Evolutionary conservation across 2,329 filamentous ascomycete genomes (phyloP), one percentile per base, ranked within the genome.

Genomic region (Acrocalymma vagum): DNA sequence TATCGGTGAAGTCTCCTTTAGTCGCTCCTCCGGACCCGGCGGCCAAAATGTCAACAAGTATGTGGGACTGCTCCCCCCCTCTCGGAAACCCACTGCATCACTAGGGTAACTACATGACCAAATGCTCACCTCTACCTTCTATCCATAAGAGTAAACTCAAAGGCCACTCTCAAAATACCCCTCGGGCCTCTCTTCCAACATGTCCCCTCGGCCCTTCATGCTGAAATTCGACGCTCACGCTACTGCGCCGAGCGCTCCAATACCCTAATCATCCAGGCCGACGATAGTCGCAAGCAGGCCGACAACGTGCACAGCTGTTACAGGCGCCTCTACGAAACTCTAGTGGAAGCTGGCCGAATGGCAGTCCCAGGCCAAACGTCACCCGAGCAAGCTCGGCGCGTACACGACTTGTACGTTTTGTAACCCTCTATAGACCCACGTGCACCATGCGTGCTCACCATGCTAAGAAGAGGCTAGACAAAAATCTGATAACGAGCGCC

Each of bases 21-120:
- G 81, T 60, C 75, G 83, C 42, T 84, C 83, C 3, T 83, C 82
- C 36, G 83, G 83, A 3, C 83, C 83, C 13, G 83, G 83, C 34
- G 83, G 83, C 9, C 83, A 86, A 64, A 86, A 86, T 70, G 83
- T 86, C 41, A 86, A 86, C 69, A 86, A 86, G 83, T 86, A 57
- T 48, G 55, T 46, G 49, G 46, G 48, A 45, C 34, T n/a, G n/a
- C 14, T 38, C 24, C 42, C 38, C 39, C 43, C 43, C 37, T 42
- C 29, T 29, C 33, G 33, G 51, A 38, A 39, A 29, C 36, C 38
- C 26, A 31, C 45, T 44, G 45, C 37, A 45, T 48, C 51, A 43
- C 55, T 51, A 44, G 47, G 38, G 55, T 59, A 52, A 58, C n/a
- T n/a, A 79, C 83, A 42, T 48, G 39, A n/a, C n/a, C n/a, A n/a